Evolutionary conservation across 1,139 yeast species (phyloP).

Genomic region (Candida smagusa): DNA sequence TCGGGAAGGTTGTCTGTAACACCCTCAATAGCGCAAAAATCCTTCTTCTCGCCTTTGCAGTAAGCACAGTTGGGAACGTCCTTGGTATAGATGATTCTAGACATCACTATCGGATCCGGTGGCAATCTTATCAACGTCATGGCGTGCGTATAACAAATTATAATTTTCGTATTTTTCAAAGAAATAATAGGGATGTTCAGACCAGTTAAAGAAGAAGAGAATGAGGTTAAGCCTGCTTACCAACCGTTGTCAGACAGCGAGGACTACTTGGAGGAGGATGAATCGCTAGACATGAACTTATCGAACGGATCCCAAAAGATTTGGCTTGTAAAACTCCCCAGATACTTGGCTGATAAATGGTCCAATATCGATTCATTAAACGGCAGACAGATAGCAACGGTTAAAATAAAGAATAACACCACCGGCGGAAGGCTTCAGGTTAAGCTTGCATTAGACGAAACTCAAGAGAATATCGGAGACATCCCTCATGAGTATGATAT

Average conservation of each 20-base stretch:
- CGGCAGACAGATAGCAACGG: conserved; percentile 79
- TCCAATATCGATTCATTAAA: conserved; percentile 56
- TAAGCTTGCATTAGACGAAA: conserved; percentile 48
- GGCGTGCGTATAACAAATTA: too few species aligned
- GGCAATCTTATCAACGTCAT: too few species aligned
- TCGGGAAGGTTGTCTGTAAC: background rate
- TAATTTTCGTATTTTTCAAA: too few species aligned
- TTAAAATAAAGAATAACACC: conserved; percentile 58
- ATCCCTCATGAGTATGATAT: conserved; percentile 87
- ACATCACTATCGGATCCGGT: too few species aligned
- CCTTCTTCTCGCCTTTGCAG: conserved; percentile 50
- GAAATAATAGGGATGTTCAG: too few species aligned
- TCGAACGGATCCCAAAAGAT: conserved; percentile 59
- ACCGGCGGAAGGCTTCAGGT: conserved; percentile 50
- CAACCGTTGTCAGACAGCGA: conserved; percentile 45
- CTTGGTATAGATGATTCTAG: background rate
- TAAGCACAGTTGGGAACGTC: conserved; percentile 51
- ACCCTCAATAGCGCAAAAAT: conserved; percentile 34
- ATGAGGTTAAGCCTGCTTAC: conserved; percentile 18
- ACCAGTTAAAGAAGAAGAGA: background rate
- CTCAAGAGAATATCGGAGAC: conserved; percentile 30
- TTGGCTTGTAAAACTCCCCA: conserved; percentile 90
- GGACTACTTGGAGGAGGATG: conserved; percentile 50
- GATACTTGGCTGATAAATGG: conserved; percentile 83
- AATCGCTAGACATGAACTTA: conserved; percentile 63